Conservation (phyloP, 768 basidiomycete genomes). For the Pholiota conissans region DNA sequence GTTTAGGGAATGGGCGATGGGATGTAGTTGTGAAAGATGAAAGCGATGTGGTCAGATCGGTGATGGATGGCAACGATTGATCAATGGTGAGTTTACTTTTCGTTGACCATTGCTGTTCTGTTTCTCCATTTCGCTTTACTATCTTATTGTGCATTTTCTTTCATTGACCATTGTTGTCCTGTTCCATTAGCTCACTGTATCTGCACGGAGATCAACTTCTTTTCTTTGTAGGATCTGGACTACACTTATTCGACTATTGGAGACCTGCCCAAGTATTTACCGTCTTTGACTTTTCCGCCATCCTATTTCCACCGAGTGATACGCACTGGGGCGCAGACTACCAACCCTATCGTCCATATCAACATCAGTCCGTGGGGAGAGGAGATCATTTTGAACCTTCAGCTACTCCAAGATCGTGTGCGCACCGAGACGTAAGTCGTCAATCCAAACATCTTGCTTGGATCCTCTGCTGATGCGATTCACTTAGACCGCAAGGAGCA, state of each 20-base stretch:
- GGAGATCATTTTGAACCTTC: slow-evolving; percentile 71
- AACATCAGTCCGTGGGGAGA: slow-evolving; percentile 80
- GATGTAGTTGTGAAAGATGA: slow-evolving; percentile 86
- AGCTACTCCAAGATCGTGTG: slow-evolving; percentile 75
- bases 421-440: slow-evolving; percentile 76
- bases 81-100: no score
- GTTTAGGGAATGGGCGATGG: slow-evolving; percentile 84
- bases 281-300: slow-evolving; percentile 78
- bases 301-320: slow-evolving; percentile 90
- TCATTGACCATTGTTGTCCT: slow-evolving; percentile 5
- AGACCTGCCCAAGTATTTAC: slow-evolving; percentile 79
- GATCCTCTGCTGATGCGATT: slow-evolving; percentile 9
- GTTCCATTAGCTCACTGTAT: slow-evolving; percentile 1
- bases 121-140: no score
- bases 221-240: slow-evolving; percentile 67
- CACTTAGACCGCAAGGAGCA: slow-evolving; percentile 71
- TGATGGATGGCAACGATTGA: slow-evolving; percentile 94
- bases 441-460: neutral
- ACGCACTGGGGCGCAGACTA: slow-evolving; percentile 52
- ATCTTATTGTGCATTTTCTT: slow-evolving; percentile 66
- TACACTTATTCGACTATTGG: slow-evolving; percentile 77
- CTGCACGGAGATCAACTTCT: slow-evolving; percentile 11
- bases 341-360: slow-evolving; percentile 67
- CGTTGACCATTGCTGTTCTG: no score
- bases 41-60: slow-evolving; percentile 76